Percentiles rank a stretch among this genome's conserved stretches.
Conservation (phyloP, 2,329 filamentous ascomycete species). For the Daldinia sp. region DNA sequence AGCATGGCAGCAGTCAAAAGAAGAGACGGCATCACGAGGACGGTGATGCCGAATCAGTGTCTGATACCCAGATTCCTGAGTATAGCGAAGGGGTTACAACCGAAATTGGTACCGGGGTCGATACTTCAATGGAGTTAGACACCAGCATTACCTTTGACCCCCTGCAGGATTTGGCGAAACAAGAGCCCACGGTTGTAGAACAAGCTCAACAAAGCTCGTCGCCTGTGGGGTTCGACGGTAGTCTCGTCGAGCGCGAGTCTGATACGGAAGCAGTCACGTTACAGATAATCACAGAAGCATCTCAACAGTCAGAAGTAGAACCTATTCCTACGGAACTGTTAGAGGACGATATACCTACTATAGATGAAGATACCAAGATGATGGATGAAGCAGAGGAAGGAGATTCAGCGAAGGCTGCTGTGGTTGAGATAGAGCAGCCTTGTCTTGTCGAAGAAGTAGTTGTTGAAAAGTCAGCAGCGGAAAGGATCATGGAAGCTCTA, state of each 20-base stretch:
- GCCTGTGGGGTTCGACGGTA: slow-evolving; percentile 35
- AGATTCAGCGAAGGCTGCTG: slow-evolving; percentile 14
- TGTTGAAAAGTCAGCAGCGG: slow-evolving; percentile 53
- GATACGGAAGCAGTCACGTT: slow-evolving; percentile 51
- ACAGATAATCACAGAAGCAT: slow-evolving; percentile 51
- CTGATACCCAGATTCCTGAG: slow-evolving; percentile 41
- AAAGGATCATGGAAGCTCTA: slow-evolving; percentile 66
- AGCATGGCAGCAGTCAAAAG: slow-evolving; percentile 46
- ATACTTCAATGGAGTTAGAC: slow-evolving; percentile 27
- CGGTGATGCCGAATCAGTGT: slow-evolving; percentile 31
- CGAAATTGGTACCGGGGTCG: slow-evolving; percentile 32
- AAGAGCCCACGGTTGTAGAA: slow-evolving; percentile 34
- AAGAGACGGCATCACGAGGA: slow-evolving; percentile 44
- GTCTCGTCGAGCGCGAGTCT: slow-evolving; percentile 44
- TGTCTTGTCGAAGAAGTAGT: slow-evolving; percentile 29
- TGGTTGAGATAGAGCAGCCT: slow-evolving; percentile 4
- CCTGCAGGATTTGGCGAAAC: slow-evolving; percentile 24
- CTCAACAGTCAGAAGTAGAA: slow-evolving; percentile 47
- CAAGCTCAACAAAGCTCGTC: slow-evolving; percentile 25
- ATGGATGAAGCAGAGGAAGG: slow-evolving; percentile 14
- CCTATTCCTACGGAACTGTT: slow-evolving; percentile 32
- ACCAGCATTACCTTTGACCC: slow-evolving; percentile 21
- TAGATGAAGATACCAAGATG: slow-evolving; percentile 24
- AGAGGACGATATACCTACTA: slow-evolving; percentile 24
- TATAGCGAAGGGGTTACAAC: slow-evolving; percentile 17